Conservation (phyloP, 257 asterid species). For the Solanum microdontum region DNA sequence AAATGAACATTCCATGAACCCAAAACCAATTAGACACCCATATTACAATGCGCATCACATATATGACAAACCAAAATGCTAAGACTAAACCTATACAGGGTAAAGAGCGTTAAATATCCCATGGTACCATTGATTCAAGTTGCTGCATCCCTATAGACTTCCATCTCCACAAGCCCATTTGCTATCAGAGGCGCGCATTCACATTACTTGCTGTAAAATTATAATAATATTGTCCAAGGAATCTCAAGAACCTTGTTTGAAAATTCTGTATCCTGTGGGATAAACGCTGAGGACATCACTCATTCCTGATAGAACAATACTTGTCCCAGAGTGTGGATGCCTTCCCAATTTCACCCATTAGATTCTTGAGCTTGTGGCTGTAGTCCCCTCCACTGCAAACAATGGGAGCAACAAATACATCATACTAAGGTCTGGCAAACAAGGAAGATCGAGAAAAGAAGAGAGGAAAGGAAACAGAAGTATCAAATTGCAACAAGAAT, state of each 20-base stretch:
- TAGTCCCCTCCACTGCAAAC: conserved; percentile 90
- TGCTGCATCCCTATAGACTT: neutral
- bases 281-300: conserved; percentile 20
- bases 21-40: neutral
- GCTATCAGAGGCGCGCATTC: neutral
- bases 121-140: neutral
- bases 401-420: neutral
- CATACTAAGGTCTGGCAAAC: neutral
- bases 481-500: neutral
- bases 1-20: neutral
- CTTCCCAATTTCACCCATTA: conserved; percentile 70
- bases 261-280: neutral
- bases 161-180: neutral
- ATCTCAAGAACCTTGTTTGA: neutral
- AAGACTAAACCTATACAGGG: neutral
- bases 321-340: conserved; percentile 59
- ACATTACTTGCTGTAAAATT: neutral
- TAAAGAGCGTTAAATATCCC: neutral
- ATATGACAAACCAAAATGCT: neutral
- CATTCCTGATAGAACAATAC: conserved; percentile 78
- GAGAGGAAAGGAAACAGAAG: neutral
- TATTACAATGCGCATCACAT: neutral
- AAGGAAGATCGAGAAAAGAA: neutral
- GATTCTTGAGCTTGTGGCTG: conserved; percentile 90
- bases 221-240: neutral